Conservation (phyloP, 805 yeast genomes). For the Zygosaccharomyces gambellarensis region DNA sequence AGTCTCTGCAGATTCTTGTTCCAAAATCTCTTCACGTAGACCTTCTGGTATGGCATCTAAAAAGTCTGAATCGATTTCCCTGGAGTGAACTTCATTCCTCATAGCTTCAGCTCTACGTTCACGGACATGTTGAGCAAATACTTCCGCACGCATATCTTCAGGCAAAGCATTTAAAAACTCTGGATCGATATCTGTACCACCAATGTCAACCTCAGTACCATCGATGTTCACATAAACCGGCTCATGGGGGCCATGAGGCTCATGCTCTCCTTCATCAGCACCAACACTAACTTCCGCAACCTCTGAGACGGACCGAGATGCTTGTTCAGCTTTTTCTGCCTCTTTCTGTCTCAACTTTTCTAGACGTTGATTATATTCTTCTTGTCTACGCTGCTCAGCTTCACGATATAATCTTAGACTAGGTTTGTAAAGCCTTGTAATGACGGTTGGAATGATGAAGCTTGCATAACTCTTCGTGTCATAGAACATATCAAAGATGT, state of each 20-base stretch:
- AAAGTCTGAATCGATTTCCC: slow-evolving; percentile 77
- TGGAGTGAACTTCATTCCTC: slow-evolving; percentile 40
- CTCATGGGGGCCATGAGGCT: slow-evolving; percentile 31
- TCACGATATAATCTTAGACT: slow-evolving; percentile 40
- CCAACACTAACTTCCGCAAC: slow-evolving; percentile 18
- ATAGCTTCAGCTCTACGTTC: slow-evolving; percentile 63
- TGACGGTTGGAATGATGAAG: slow-evolving; percentile 40
- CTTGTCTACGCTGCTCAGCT: slow-evolving; percentile 29
- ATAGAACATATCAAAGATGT: slow-evolving; percentile 48
- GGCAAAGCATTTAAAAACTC: slow-evolving; percentile 87
- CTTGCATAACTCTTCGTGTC: slow-evolving; percentile 37
- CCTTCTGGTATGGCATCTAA: slow-evolving; percentile 71
- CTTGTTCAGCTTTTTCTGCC: slow-evolving; percentile 30
- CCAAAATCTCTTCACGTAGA: slow-evolving; percentile 57
- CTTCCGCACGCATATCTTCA: slow-evolving; percentile 90
- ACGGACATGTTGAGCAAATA: slow-evolving; percentile 74
- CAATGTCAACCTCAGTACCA: slow-evolving; percentile 73
- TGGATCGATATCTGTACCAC: slow-evolving; percentile 89
- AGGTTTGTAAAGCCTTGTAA: slow-evolving; percentile 45
- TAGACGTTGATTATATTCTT: slow-evolving; percentile 30
- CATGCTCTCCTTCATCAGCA: slow-evolving; percentile 28
- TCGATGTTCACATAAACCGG: slow-evolving; percentile 72
- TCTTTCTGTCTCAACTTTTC: slow-evolving; percentile 12
- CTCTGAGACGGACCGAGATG: slow-evolving; percentile 12
- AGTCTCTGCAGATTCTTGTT: slow-evolving; percentile 48